Evolutionary conservation across 1,139 yeast species (phyloP).

Genomic region (Geotrichum fermentans): DNA sequence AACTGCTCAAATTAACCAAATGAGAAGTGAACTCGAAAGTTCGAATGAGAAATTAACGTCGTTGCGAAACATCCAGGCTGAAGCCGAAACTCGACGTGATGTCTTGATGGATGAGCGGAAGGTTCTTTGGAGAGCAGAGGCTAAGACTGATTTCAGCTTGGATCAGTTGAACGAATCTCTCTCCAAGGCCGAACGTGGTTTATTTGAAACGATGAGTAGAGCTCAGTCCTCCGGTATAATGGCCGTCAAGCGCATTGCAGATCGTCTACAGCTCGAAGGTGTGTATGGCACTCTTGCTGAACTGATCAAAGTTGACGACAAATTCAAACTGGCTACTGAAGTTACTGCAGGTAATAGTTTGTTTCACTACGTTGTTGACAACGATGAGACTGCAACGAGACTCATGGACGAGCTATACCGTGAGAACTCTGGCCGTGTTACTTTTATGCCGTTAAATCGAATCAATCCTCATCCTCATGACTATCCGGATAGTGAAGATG

Average conservation of each 20-base stretch:
- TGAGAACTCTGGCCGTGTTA: constrained; percentile 72
- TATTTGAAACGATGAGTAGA: constrained; percentile 55
- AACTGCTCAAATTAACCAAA: constrained; percentile 23
- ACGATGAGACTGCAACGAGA: constrained; percentile 73
- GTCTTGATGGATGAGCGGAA: constrained; percentile 62
- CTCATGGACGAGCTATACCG: constrained; percentile 74
- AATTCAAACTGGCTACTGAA: constrained; percentile 80
- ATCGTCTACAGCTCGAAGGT: constrained; percentile 48
- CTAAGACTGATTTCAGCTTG: constrained; percentile 51
- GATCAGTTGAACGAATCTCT: constrained; percentile 57
- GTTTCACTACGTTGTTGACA: constrained; percentile 86
- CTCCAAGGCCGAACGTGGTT: constrained; percentile 51
- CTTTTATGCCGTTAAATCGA: constrained; percentile 85
- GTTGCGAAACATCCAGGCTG: constrained; percentile 14
- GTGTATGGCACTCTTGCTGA: constrained; percentile 87
- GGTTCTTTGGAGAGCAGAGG: constrained; percentile 74
- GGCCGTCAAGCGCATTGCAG: constrained; percentile 57
- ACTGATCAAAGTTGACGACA: constrained; percentile 71
- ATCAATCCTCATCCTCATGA: constrained; percentile 41
- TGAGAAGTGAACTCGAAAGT: constrained; percentile 35
- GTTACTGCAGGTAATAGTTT: constrained; percentile 83
- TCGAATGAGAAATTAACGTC: constrained; percentile 34
- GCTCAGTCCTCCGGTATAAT: constrained; percentile 62
- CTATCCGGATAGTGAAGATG: constrained; percentile 52
- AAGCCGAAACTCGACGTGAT: constrained; percentile 26